Base-by-base conservation (phyloP, 805 yeast species). In the Candida hispaniensis region DNA sequence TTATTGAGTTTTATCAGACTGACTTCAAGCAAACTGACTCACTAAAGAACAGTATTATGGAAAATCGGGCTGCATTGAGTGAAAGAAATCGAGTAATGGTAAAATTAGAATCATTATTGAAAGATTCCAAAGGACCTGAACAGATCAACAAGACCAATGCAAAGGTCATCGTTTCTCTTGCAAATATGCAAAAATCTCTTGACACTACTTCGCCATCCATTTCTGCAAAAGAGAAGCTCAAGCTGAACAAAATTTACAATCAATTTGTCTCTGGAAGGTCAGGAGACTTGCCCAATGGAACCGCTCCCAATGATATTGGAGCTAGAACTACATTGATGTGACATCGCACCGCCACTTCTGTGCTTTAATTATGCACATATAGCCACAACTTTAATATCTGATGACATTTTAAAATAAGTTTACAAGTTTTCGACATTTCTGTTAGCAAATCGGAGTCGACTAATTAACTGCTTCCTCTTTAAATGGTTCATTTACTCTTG, bases 181-280 rank as follows among this genome's bases (percentile, higher is more conserved):
- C 54, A 6, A 81, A 88, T 49, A 66, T 88, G 39, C 36, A 62
- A 5, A 64, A 64, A 20, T 79, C 94, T 0, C 57, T 80, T 29
- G 50, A 55, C 14, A 93, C 80, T 38, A 83, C 96, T 1, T 82
- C 80, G 45, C 82, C 94, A n/a, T 81, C 94, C 29, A 83, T 88
- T 17, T 85, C 96, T 0, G 55, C 60, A 1, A 67, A 73, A 12
- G 97, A 88, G 49, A 66, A 69, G 41, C 45, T 46, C 6, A 80
- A 83, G 48, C 65, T 88, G 30, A 54, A 61, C 14, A 56, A 52
- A 0, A 76, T 88, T 19, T 88, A 88, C 51, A 51, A 61, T 13
- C 75, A 77, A 49, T 91, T 88, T 50, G 70, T 76, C 4, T 67
- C 74, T 24, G 83, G 73, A 10, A 59, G 96, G 27, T 86, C 79